Base-by-base conservation (phyloP, 2,329 filamentous ascomycete genomes). In the Moelleriella libera region DNA sequence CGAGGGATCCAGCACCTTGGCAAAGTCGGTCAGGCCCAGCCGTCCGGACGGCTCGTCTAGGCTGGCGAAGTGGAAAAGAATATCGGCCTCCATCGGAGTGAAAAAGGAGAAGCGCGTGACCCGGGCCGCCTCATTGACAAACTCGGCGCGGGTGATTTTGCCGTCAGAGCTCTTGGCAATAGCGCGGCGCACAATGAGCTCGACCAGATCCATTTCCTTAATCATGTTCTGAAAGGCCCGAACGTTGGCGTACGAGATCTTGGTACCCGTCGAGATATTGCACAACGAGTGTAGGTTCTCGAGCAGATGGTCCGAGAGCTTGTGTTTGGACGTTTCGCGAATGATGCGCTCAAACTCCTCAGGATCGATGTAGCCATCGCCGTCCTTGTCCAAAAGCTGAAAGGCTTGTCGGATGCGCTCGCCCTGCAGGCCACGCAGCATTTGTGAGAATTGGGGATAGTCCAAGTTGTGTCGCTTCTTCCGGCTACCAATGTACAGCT, bases 221-320 rank as follows among this genome's bases (percentile, higher is more conserved):
- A 98, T 90, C 67, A 98, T 83, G 64, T 98, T 98, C 71, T 95
- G 89, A 71, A 98, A 98, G 39, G 92, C 92, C 55, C 92, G 82
- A 32, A 98, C 92, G 62, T 94, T 96, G 63, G 92, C 88, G 62
- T 98, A 98, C 6, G 89, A 96, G 57, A 98, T 92, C 69, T 94
- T 95, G 71, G 81, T 92, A 52, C 88, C 83, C 34, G 82, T 74
- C 6, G 87, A 88, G 63, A 97, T 94, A 68, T 96, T 96, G 78
- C 90, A 97, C 41, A 98, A 78, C 1, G 88, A 92, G 52, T 85
- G 82, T 44, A 98, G 77, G 66, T 97, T 90, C 55, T 89, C 82
- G 45, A 98, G 75, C 41, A 98, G 73, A 65, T 98, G 89, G 67
- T 98, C 92, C 1, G 90, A 97, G 52, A 98, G 81, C 78, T 98